phyloP scores from a whole-genome alignment of 23 red algal species.

The Gracilaria domingensis region DNA sequence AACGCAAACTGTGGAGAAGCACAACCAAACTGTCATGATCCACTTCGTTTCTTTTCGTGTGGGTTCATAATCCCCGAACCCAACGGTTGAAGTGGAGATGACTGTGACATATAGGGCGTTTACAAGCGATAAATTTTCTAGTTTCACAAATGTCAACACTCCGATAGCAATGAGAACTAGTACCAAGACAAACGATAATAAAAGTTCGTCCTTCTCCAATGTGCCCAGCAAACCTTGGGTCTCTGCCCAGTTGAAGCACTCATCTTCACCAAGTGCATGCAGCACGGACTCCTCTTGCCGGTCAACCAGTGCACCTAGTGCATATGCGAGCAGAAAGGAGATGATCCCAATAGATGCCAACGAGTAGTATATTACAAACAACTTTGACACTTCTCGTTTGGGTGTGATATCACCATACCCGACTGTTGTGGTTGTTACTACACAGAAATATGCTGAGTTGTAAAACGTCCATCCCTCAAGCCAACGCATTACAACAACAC shows the following conservation, averaged over 20 bases:
- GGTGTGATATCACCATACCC: constrained; percentile 86
- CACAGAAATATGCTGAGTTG: constrained; percentile 59
- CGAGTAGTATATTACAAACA: constrained; percentile 66
- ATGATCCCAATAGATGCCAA: constrained; percentile 67
- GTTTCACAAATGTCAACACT: constrained; percentile 26
- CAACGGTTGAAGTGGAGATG: constrained; percentile 74
- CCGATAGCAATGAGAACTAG: constrained; percentile 34
- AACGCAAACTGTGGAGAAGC: constrained; percentile 65
- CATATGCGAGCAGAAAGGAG: constrained; percentile 40
- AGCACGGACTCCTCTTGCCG: constrained; percentile 73
- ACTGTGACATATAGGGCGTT: constrained; percentile 68
- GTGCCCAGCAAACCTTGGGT: background rate
- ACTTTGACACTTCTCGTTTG: constrained; percentile 27
- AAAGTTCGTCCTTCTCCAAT: constrained; percentile 30
- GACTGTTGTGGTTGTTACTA: constrained; percentile 74
- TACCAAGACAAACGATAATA: background rate
- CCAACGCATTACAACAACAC: constrained; percentile 25
- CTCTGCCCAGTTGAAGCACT: background rate
- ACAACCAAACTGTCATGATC: constrained; percentile 83
- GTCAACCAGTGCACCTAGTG: constrained; percentile 63
- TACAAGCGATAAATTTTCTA: constrained; percentile 43
- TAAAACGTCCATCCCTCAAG: constrained; percentile 60
- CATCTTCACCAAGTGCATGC: constrained; percentile 28
- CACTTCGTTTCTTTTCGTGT: constrained; percentile 23
- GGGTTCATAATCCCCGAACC: constrained; percentile 79